Percentiles rank a stretch among this genome's conserved stretches.
Conservation (phyloP, 345 rosid genomes). For the Lepidium africanum region DNA sequence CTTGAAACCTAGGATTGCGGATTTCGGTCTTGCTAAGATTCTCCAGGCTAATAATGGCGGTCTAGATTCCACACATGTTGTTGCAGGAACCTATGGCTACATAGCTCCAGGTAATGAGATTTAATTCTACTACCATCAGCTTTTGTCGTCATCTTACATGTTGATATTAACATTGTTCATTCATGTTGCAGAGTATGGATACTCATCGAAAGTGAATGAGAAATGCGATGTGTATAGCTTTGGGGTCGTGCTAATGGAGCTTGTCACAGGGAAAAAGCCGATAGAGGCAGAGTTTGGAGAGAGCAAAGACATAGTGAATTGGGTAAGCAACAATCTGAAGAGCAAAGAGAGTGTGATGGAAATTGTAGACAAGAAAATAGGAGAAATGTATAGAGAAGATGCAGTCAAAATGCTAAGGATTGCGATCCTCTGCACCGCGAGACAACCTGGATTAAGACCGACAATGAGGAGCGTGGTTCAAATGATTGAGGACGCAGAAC, state of each 20-base stretch:
- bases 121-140: neutral
- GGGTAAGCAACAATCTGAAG: slow-evolving; percentile 60
- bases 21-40: slow-evolving; percentile 94
- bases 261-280: slow-evolving; percentile 74
- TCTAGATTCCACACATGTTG: slow-evolving; percentile 59
- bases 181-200: slow-evolving; percentile 68
- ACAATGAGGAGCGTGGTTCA: slow-evolving; percentile 84
- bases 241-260: slow-evolving; percentile 90
- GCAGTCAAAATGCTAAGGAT: slow-evolving; percentile 59
- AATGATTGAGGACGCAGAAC: slow-evolving; percentile 76
- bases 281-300: slow-evolving; percentile 78
- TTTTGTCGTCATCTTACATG: neutral
- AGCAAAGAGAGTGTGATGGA: slow-evolving; percentile 42
- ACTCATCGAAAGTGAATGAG: slow-evolving; percentile 70
- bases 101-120: slow-evolving; percentile 80
- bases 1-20: slow-evolving; percentile 85
- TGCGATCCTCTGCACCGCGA: slow-evolving; percentile 63
- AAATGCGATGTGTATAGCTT: slow-evolving; percentile 93
- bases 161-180: neutral
- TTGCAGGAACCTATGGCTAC: slow-evolving; percentile 90
- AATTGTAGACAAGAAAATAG: slow-evolving; percentile 63
- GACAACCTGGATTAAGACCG: slow-evolving; percentile 53
- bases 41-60: slow-evolving; percentile 40
- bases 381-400: slow-evolving; percentile 46
- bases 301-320: slow-evolving; percentile 66